Evolutionary conservation across 176 grass and related monocot genomes (phyloP).

Genomic region (Oryza glumipatula): DNA sequence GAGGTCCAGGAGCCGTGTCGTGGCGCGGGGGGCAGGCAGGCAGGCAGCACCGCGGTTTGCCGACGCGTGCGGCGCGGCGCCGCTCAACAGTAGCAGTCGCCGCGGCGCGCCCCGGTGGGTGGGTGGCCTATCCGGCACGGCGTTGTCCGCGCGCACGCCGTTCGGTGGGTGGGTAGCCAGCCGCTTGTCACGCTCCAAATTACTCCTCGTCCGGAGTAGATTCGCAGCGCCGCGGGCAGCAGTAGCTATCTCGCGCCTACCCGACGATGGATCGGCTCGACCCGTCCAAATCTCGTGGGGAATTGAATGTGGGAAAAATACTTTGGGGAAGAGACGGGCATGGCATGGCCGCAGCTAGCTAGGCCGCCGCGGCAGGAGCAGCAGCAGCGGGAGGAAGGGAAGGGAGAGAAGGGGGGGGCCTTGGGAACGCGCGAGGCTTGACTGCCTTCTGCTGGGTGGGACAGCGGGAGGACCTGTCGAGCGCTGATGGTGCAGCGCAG

Average conservation of each 20-base stretch:
- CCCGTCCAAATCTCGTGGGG: neutral
- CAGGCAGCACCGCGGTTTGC: conserved; percentile 7
- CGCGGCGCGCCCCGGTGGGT: neutral
- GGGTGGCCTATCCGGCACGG: neutral
- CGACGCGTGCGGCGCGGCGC: conserved; percentile 32
- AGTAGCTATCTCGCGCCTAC: neutral
- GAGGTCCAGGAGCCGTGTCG: conserved; percentile 46
- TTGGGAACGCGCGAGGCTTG: conserved; percentile 48
- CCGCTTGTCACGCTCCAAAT: neutral
- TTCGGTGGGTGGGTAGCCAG: neutral
- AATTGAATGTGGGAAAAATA: neutral
- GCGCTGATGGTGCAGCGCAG: neutral
- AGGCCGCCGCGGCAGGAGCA: neutral
- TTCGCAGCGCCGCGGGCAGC: too few relatives aligned
- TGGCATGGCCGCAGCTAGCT: neutral
- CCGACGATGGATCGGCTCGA: neutral
- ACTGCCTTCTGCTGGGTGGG: conserved; percentile 36
- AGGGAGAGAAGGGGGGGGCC: neutral
- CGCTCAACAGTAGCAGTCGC: conserved; percentile 2
- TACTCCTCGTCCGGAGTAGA: too few relatives aligned
- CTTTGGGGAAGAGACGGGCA: neutral
- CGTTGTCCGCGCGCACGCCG: neutral
- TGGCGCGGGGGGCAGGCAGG: conserved; percentile 49
- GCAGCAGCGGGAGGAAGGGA: neutral
- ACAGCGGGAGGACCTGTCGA: neutral